These are phyloP conservation scores for Rubroshorea leprosula DNA, from an alignment of 345 rosid genomes.

Conservation along the genomic window DNA sequence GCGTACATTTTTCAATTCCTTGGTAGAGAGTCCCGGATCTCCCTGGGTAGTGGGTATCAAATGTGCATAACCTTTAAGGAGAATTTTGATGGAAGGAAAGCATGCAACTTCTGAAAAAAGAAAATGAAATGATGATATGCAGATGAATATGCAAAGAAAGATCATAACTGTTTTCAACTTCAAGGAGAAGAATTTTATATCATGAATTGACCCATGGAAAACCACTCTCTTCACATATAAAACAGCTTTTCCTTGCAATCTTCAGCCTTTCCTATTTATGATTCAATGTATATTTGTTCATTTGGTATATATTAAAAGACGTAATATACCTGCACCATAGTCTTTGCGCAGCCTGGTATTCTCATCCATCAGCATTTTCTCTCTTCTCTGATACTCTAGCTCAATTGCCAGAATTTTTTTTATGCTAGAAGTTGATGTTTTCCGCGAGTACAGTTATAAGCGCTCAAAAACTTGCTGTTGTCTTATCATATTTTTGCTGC, in stretches of 20 bases:
- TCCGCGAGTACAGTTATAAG: constrained; percentile 4
- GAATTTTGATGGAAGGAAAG: too few species aligned
- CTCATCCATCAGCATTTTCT: constrained; percentile 13
- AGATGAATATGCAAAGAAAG: too few species aligned
- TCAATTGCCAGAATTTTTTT: background rate
- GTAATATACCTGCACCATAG: constrained; percentile 10
- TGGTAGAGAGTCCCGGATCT: too few species aligned
- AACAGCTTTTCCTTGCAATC: background rate
- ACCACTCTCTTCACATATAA: background rate
- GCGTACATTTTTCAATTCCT: too few species aligned
- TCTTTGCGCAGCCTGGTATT: background rate
- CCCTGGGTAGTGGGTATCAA: too few species aligned
- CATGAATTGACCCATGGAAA: background rate
- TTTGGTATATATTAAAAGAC: background rate
- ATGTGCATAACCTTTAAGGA: too few species aligned
- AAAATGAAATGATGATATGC: too few species aligned
- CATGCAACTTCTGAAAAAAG: too few species aligned
- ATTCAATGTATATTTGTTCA: background rate
- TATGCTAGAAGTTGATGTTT: background rate
- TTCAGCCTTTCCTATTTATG: too few species aligned
- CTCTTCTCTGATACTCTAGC: background rate
- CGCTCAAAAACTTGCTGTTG: background rate
- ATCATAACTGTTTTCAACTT: too few species aligned
- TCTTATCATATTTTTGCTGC: constrained; percentile 5
- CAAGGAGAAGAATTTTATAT: background rate